Percentiles rank a stretch among this genome's conserved stretches.
Evolutionary conservation across 371 early-diverging fungal genomes (phyloP).

Genomic region (Syncephalastrum sp.): DNA sequence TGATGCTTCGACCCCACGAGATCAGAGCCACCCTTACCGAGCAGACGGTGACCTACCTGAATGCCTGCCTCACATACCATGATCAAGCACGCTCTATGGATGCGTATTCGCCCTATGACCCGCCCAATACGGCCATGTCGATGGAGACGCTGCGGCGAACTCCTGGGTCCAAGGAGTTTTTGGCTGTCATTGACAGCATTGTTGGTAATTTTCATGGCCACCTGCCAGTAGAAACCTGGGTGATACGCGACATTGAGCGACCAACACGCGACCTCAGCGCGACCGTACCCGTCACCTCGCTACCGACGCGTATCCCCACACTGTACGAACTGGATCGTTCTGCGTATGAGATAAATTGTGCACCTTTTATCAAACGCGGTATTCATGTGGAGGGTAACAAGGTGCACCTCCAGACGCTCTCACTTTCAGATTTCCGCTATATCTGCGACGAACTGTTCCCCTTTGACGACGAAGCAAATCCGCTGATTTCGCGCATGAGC

Average conservation of each 20-base stretch:
- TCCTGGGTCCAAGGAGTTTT: too few relatives aligned
- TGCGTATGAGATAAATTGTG: conserved; percentile 9
- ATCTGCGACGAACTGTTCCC: conserved; percentile 1
- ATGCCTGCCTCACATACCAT: too few relatives aligned
- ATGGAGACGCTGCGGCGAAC: too few relatives aligned
- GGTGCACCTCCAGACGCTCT: conserved; percentile 10
- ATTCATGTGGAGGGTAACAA: conserved; percentile 9
- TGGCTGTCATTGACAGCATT: too few relatives aligned
- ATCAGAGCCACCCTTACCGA: too few relatives aligned
- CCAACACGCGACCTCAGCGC: too few relatives aligned
- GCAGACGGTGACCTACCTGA: too few relatives aligned
- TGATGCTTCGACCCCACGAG: too few relatives aligned
- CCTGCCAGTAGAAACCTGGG: conserved; percentile 8
- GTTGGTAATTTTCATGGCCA: conserved; percentile 14
- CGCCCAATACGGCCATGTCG: too few relatives aligned
- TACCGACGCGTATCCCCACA: conserved; percentile 8
- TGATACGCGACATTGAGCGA: neutral
- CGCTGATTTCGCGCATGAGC: too few relatives aligned
- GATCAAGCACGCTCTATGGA: too few relatives aligned
- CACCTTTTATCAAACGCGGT: conserved; percentile 10
- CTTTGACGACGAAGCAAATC: neutral
- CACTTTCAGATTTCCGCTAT: conserved; percentile 10
- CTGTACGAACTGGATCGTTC: conserved; percentile 13
- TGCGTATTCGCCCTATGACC: too few relatives aligned
- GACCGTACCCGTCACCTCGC: neutral